Evolutionary conservation across 2,329 filamentous ascomycete genomes (phyloP).

Genomic region (Stagonosporopsis chrysanthemi): DNA sequence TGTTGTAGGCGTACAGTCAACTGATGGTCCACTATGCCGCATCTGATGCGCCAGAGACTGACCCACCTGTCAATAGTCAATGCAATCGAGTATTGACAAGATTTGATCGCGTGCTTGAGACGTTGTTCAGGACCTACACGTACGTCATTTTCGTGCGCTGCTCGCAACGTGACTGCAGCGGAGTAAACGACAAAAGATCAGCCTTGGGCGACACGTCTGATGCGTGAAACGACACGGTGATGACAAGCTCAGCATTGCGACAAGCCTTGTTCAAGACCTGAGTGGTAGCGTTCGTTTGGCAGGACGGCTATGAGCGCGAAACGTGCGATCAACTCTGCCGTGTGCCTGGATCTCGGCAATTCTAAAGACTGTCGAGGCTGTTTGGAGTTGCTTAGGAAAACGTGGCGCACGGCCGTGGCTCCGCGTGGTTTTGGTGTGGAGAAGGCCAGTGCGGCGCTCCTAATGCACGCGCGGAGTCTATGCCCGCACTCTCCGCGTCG

Average conservation of each 20-base stretch:
- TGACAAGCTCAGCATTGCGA: background rate
- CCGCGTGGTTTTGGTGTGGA: conserved; percentile 19
- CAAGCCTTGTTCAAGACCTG: background rate
- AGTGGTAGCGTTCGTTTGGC: background rate
- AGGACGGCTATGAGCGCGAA: background rate
- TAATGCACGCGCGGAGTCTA: conserved; percentile 33
- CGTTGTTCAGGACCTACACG: background rate
- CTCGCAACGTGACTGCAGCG: background rate
- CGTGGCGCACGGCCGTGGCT: conserved; percentile 16
- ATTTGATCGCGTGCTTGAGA: background rate
- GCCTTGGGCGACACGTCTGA: conserved; percentile 1
- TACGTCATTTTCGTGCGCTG: background rate
- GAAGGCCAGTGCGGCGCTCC: conserved; percentile 21
- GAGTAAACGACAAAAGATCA: background rate
- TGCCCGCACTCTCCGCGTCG: conserved; percentile 21
- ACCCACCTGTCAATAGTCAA: background rate
- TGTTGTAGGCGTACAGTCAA: conserved; percentile 41
- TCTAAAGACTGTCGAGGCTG: conserved; percentile 6
- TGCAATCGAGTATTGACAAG: background rate
- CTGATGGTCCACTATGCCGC: conserved; percentile 40
- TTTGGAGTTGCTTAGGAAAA: conserved; percentile 6
- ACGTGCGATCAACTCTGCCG: background rate
- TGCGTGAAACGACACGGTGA: conserved; percentile 8
- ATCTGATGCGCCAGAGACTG: conserved; percentile 16
- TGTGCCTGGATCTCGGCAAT: conserved; percentile 6